Evolutionary conservation across 179 eudicot genomes (phyloP).

Genomic region (Nepenthes alata): DNA sequence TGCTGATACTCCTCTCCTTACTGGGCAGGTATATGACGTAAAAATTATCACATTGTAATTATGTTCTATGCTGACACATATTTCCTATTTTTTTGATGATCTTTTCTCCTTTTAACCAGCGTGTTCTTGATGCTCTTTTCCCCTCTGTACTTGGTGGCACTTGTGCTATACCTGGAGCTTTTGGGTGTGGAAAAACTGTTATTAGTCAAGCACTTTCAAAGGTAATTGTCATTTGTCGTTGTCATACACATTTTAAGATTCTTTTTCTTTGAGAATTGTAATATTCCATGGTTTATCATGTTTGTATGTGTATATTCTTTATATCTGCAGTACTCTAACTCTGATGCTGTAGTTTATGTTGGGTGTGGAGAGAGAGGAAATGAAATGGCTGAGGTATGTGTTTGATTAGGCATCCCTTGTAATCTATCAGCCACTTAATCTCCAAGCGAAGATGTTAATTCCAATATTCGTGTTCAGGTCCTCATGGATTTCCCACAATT

Average conservation of each 20-base stretch:
- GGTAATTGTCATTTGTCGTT: constrained; percentile 25
- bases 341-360: constrained; percentile 97
- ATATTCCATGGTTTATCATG: not conserved
- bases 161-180: constrained; percentile 99
- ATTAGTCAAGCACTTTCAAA: constrained; percentile 99
- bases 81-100: not conserved
- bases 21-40: constrained; percentile 66
- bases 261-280: not conserved
- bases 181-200: constrained; percentile 98
- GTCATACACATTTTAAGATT: not conserved
- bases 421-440: constrained; percentile 2
- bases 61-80: not conserved
- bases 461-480: constrained; percentile 33
- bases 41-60: constrained; percentile 4
- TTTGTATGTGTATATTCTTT: constrained; percentile 3
- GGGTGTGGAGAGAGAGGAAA: constrained; percentile 99
- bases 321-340: constrained; percentile 80
- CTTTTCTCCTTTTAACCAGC: constrained; percentile 30
- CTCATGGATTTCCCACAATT: constrained; percentile 99
- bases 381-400: constrained; percentile 95
- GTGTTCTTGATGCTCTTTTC: constrained; percentile 98
- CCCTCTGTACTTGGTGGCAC: constrained; percentile 99
- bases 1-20: constrained; percentile 95
- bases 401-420: constrained; percentile 4
- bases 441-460: constrained; percentile 2